Percentiles rank a stretch among this genome's conserved stretches.
Conservation (phyloP, 1,139 yeast species). For the Casaregolazyma suthepensis region DNA sequence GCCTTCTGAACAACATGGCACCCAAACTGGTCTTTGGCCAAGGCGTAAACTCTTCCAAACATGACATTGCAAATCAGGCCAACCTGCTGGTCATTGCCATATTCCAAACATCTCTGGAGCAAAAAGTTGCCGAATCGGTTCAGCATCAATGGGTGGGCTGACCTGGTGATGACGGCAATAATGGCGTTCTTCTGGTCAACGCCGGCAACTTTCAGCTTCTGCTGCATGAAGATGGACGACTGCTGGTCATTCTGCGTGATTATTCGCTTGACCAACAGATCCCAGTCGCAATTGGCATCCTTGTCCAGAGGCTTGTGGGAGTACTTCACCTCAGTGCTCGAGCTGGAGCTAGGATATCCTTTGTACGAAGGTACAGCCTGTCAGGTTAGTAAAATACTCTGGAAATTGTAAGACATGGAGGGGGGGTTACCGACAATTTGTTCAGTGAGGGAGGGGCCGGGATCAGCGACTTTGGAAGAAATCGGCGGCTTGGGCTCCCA, state of each 20-base stretch:
- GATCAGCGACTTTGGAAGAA: not conserved
- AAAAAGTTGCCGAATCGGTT: slow-evolving; percentile 41
- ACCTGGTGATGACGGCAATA: slow-evolving; percentile 30
- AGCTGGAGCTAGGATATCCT: not conserved
- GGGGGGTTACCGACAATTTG: not conserved
- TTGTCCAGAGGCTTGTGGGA: slow-evolving; percentile 27
- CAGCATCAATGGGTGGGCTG: slow-evolving; percentile 32
- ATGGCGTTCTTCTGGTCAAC: slow-evolving; percentile 31
- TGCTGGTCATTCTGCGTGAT: slow-evolving; percentile 37
- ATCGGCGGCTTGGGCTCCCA: not conserved
- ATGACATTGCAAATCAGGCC: slow-evolving; percentile 29
- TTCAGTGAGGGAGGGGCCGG: not conserved
- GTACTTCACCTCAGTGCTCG: slow-evolving; percentile 12
- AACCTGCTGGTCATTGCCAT: slow-evolving; percentile 32
- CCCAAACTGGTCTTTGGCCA: slow-evolving; percentile 37
- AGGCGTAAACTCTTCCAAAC: slow-evolving; percentile 30
- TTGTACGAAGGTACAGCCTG: not conserved
- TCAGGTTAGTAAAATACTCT: not conserved
- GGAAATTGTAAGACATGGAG: not conserved
- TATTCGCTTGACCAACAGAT: slow-evolving; percentile 32
- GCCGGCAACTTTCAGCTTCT: slow-evolving; percentile 34
- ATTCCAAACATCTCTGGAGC: slow-evolving; percentile 38
- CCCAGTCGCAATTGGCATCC: slow-evolving; percentile 29
- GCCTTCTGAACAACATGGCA: slow-evolving; percentile 42
- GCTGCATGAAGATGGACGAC: slow-evolving; percentile 39